phyloP scores from a whole-genome alignment of 305 asterid genomes.

The Fraxinus velutina region DNA sequence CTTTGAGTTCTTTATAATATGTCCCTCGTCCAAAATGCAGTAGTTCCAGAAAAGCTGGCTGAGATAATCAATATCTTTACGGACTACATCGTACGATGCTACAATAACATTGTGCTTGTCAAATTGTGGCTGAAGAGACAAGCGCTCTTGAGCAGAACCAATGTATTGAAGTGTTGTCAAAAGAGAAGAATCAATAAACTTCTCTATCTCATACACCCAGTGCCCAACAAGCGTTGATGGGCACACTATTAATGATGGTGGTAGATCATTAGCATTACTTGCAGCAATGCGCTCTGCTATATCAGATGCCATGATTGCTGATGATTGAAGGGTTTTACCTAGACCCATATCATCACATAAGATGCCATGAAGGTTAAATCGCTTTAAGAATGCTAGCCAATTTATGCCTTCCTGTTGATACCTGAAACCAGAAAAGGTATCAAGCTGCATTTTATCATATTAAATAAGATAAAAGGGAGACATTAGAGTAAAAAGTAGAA shows the following conservation, averaged over 20 bases:
- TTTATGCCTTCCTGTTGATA: constrained; percentile 99
- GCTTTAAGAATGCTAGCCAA: constrained; percentile 90
- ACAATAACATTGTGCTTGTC: constrained; percentile 72
- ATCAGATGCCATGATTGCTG: constrained; percentile 90
- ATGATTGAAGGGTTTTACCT: constrained; percentile 97
- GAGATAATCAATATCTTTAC: constrained; percentile 85
- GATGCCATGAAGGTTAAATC: constrained; percentile 95
- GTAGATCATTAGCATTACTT: constrained; percentile 46
- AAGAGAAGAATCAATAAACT: constrained; percentile 88
- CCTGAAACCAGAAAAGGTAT: constrained; percentile 43
- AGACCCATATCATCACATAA: constrained; percentile 99
- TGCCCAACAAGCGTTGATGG: constrained; percentile 98
- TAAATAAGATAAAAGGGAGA: constrained; percentile 2
- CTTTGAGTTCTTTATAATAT: constrained; percentile 83
- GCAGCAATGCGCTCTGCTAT: constrained; percentile 77
- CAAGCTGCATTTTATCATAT: constrained; percentile 1
- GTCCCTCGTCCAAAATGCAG: constrained; percentile 97
- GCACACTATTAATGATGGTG: constrained; percentile 82
- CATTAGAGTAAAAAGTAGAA: constrained; percentile 18
- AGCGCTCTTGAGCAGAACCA: constrained; percentile 92
- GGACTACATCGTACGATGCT: constrained; percentile 90
- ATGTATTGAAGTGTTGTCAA: constrained; percentile 85
- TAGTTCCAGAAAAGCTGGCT: constrained; percentile 76
- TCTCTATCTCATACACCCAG: constrained; percentile 98
- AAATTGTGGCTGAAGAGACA: constrained; percentile 62